These are phyloP conservation scores for Coemansia sp. DNA, from an alignment of 371 early-diverging fungal species.

Conservation along the genomic window DNA sequence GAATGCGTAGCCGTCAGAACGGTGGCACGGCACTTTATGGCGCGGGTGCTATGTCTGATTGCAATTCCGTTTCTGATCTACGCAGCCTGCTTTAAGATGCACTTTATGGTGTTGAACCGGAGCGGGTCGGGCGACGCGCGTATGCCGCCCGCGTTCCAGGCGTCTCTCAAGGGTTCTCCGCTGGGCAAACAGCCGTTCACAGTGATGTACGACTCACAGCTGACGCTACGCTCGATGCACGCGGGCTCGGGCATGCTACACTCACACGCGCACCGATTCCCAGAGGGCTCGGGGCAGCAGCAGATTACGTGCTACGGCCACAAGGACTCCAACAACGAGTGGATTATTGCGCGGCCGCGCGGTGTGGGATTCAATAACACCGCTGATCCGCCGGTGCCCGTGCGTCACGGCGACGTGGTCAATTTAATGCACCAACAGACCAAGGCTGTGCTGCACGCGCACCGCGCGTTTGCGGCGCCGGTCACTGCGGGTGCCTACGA, in stretches of 20 bases:
- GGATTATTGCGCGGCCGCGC: constrained; percentile 50
- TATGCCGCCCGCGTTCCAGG: constrained; percentile 98
- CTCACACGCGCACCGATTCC: constrained; percentile 93
- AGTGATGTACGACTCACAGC: constrained; percentile 84
- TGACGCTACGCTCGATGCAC: constrained; percentile 87
- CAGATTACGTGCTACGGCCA: constrained; percentile 57
- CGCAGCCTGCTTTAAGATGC: constrained; percentile 78
- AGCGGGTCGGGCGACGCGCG: constrained; percentile 95
- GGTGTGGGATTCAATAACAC: constrained; percentile 18
- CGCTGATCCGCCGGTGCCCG: constrained; percentile 37
- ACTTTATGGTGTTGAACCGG: constrained; percentile 84
- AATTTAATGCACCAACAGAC: constrained; percentile 81
- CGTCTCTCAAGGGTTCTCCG: constrained; percentile 77
- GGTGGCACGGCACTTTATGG: constrained; percentile 73
- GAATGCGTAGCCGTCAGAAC: constrained; percentile 70
- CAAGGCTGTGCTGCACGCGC: constrained; percentile 64
- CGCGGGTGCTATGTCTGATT: constrained; percentile 79
- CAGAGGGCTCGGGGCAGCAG: constrained; percentile 61
- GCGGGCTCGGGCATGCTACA: constrained; percentile 96
- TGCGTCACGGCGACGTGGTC: constrained; percentile 78
- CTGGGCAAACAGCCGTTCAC: constrained; percentile 86
- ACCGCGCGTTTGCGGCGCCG: constrained; percentile 54
- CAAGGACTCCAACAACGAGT: constrained; percentile 79
- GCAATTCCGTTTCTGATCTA: constrained; percentile 86
- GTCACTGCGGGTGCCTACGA: constrained; percentile 73